Evolutionary conservation across 371 early-diverging fungal species (phyloP).

Genomic region (Mucor piriformis): DNA sequence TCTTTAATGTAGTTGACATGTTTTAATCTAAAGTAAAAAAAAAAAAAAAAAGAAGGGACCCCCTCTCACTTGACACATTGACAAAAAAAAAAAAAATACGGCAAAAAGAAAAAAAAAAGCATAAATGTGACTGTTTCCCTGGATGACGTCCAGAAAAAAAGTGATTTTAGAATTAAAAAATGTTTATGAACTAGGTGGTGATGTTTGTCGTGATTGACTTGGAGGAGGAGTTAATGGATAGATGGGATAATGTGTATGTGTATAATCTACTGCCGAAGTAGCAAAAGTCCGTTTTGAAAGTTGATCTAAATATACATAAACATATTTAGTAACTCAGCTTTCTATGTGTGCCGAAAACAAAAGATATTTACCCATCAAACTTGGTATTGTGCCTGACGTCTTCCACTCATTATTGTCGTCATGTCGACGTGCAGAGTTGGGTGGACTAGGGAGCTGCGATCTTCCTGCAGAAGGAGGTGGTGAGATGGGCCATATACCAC

Average conservation of each 20-base stretch:
- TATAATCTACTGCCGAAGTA: constrained; percentile 24
- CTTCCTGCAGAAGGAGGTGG: constrained; percentile 11
- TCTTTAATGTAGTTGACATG: constrained; percentile 10
- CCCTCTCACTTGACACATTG: neutral
- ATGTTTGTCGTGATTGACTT: constrained; percentile 2
- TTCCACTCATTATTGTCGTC: constrained; percentile 24
- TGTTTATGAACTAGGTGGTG: neutral
- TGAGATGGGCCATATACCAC: constrained; percentile 7
- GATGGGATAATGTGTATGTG: constrained; percentile 30
- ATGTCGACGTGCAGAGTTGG: constrained; percentile 18
- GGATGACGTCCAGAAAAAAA: neutral
- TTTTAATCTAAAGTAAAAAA: neutral
- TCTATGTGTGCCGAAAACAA: constrained; percentile 1
- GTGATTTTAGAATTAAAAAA: neutral
- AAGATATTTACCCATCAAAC: constrained; percentile 41
- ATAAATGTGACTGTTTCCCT: neutral
- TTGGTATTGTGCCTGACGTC: constrained; percentile 36
- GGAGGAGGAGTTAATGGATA: constrained; percentile 38
- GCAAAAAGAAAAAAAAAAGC: constrained; percentile 2
- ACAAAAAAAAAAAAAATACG: neutral
- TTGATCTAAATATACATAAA: constrained; percentile 25
- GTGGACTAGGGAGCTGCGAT: constrained; percentile 19
- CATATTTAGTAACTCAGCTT: neutral
- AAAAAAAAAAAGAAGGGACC: neutral
- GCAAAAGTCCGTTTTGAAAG: constrained; percentile 36